These are phyloP conservation scores for Thalassiosira livingstoniorum DNA, from an alignment of 352 stramenopile genomes.

Conservation along the genomic window DNA sequence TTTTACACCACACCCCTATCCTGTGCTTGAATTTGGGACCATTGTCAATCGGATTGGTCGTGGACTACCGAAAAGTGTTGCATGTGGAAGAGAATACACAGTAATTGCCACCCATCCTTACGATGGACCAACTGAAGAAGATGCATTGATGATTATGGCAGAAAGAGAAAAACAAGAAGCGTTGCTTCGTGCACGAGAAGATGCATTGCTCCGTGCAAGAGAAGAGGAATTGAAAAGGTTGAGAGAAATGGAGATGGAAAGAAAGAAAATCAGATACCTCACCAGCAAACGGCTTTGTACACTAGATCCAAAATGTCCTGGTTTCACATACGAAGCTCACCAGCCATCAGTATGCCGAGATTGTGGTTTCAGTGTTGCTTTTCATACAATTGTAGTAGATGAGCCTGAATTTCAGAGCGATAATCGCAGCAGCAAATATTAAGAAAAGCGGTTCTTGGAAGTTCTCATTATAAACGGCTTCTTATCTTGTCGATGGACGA, in stretches of 20 bases:
- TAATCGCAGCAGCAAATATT: too few species aligned
- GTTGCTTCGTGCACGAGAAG: constrained; percentile 6
- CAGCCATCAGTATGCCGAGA: constrained; percentile 15
- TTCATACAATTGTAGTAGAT: constrained; percentile 28
- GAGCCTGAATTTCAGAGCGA: too few species aligned
- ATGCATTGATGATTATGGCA: constrained; percentile 51
- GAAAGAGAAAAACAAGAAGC: constrained; percentile 27
- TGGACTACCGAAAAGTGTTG: constrained; percentile 79
- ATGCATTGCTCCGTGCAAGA: constrained; percentile 7
- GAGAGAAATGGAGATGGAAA: constrained; percentile 49
- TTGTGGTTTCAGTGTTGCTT: constrained; percentile 22
- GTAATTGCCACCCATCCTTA: constrained; percentile 93
- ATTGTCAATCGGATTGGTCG: constrained; percentile 81
- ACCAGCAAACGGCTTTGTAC: constrained; percentile 60
- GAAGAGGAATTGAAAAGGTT: constrained; percentile 20
- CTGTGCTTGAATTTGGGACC: constrained; percentile 76
- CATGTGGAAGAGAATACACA: constrained; percentile 92
- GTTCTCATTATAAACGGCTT: constrained; percentile 7
- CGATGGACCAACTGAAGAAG: constrained; percentile 88
- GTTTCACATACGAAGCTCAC: constrained; percentile 49
- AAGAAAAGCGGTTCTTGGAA: too few species aligned
- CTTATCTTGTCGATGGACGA: background rate
- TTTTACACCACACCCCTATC: constrained; percentile 69
- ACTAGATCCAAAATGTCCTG: constrained; percentile 54
- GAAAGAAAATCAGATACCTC: constrained; percentile 54